Evolutionary conservation across 2,329 filamentous ascomycete species (phyloP).

Genomic region (Fusarium oxysporum): DNA sequence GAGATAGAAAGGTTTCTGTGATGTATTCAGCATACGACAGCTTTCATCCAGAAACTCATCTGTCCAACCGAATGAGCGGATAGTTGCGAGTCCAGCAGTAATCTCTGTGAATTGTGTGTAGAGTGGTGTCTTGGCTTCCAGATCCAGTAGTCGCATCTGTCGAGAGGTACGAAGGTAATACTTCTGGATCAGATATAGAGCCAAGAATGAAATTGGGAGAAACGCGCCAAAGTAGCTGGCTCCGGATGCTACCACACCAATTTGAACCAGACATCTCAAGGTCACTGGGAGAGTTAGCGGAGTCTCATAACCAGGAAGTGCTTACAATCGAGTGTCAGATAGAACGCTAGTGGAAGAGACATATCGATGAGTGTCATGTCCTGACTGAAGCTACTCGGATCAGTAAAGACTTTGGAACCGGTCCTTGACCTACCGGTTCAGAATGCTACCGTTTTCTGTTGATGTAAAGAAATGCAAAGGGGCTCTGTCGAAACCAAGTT

Average conservation of each 20-base stretch:
- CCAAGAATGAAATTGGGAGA: conserved; percentile 55
- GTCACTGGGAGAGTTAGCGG: conserved; percentile 41
- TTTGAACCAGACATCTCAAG: conserved; percentile 39
- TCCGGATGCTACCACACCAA: conserved; percentile 42
- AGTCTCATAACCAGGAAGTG: neutral
- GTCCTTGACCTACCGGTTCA: conserved; percentile 51
- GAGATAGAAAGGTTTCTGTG: conserved; percentile 62
- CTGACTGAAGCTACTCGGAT: conserved; percentile 54
- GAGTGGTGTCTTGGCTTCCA: conserved; percentile 62
- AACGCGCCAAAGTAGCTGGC: conserved; percentile 50
- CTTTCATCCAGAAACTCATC: conserved; percentile 51
- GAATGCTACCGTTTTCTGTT: conserved; percentile 54
- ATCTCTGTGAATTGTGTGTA: conserved; percentile 65
- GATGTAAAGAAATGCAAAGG: conserved; percentile 55
- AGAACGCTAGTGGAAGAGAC: conserved; percentile 50
- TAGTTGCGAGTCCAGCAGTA: conserved; percentile 58
- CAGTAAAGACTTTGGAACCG: conserved; percentile 26
- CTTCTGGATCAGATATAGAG: conserved; percentile 59
- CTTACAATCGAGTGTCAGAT: conserved; percentile 47
- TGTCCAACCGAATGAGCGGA: conserved; percentile 64
- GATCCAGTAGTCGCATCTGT: conserved; percentile 62
- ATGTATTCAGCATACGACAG: conserved; percentile 53
- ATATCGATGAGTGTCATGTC: conserved; percentile 58
- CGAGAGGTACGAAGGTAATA: conserved; percentile 65
- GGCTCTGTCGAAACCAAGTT: conserved; percentile 43